Conservation (phyloP, 106 monocot genomes). For the Dioscorea alata region DNA sequence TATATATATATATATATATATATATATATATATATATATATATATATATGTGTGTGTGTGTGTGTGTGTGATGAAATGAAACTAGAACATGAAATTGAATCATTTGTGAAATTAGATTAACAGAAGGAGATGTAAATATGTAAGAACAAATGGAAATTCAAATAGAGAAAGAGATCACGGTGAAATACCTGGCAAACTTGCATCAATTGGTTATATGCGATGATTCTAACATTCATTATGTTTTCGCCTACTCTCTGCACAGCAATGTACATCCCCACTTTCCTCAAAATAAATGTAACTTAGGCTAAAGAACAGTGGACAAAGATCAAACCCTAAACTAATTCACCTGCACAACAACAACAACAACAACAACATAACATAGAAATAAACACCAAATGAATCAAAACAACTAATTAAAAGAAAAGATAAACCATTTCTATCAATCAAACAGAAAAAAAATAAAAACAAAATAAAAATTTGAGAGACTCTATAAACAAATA, state of each 20-base stretch:
- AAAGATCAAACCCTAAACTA: neutral
- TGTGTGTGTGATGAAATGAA: too few species aligned
- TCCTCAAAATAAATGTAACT: neutral
- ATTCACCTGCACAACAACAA: neutral
- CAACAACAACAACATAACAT: neutral
- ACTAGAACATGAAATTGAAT: too few species aligned
- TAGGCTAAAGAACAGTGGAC: neutral
- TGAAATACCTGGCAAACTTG: slow-evolving; percentile 39
- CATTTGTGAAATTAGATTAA: too few species aligned
- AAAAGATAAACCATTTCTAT: neutral
- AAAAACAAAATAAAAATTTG: too few species aligned
- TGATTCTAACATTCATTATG: slow-evolving; percentile 39
- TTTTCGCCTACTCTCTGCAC: slow-evolving; percentile 14
- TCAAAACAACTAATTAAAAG: neutral
- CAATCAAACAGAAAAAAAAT: neutral
- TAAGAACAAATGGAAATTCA: neutral
- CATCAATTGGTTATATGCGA: slow-evolving; percentile 35
- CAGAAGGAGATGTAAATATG: neutral
- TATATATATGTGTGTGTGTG: too few species aligned
- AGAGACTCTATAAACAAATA: neutral
- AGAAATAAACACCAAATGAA: neutral
- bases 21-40: too few species aligned
- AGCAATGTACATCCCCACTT: slow-evolving; percentile 31
- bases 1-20: too few species aligned
- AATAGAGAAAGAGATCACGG: neutral